These are phyloP conservation scores for Silene noctiflora DNA, from an alignment of 179 eudicot species.

Conservation along the genomic window DNA sequence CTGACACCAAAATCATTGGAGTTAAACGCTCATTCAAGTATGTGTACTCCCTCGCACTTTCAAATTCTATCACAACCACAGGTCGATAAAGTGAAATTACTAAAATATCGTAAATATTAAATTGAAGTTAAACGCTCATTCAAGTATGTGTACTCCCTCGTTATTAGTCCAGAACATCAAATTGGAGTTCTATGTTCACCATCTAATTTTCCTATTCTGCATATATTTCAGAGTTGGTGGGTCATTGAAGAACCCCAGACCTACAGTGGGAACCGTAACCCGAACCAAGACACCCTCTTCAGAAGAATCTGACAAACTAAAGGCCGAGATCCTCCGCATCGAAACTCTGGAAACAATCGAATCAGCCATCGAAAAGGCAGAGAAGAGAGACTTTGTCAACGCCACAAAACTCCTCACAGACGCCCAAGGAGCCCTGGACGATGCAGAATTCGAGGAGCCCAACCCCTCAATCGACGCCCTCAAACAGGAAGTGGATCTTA, in stretches of 20 bases:
- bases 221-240: constrained; percentile 2
- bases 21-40: constrained; percentile 21
- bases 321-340: constrained; percentile 12
- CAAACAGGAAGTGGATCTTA: constrained; percentile 4
- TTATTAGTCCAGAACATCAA: no score
- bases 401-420: constrained; percentile 6
- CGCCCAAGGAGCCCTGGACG: background rate
- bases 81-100: no score
- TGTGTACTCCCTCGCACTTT: background rate
- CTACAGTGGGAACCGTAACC: constrained; percentile 2
- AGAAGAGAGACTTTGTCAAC: background rate
- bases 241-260: background rate
- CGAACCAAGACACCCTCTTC: constrained; percentile 8
- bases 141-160: constrained; percentile 3
- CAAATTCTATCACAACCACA: no score
- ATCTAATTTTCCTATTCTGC: background rate
- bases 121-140: constrained; percentile 9
- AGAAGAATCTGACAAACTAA: background rate
- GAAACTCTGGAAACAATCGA: constrained; percentile 9
- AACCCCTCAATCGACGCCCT: background rate
- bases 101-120: no score
- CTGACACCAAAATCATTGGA: constrained; percentile 8
- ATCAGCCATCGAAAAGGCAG: background rate
- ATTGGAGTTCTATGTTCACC: no score
- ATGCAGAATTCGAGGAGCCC: constrained; percentile 1